These are phyloP conservation scores for Wickerhamomyces alni DNA, from an alignment of 805 yeast species.

Conservation along the genomic window DNA sequence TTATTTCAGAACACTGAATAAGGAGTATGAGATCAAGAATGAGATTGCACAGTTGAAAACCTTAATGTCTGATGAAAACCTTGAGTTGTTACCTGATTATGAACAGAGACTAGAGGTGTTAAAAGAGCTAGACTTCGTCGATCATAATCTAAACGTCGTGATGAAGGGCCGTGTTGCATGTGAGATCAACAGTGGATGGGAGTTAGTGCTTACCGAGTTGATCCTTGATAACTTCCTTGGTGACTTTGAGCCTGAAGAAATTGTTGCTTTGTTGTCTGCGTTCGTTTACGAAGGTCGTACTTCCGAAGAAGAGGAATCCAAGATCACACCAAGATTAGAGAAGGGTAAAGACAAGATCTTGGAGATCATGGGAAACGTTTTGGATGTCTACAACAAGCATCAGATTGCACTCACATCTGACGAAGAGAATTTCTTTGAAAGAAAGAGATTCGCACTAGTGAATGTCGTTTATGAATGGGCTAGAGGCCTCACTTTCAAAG, in stretches of 20 bases:
- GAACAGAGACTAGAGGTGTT: constrained; percentile 82
- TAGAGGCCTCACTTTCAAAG: constrained; percentile 84
- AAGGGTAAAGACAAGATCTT: constrained; percentile 61
- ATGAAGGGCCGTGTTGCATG: constrained; percentile 92
- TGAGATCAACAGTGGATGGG: constrained; percentile 90
- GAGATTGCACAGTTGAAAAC: constrained; percentile 52
- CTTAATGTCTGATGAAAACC: constrained; percentile 76
- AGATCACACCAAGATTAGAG: constrained; percentile 74
- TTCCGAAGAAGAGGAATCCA: constrained; percentile 52
- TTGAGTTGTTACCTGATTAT: constrained; percentile 88
- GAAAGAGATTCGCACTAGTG: constrained; percentile 82
- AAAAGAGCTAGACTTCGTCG: constrained; percentile 74
- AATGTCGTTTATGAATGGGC: constrained; percentile 99
- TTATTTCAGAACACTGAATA: constrained; percentile 40
- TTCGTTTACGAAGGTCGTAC: constrained; percentile 85
- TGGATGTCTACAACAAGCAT: constrained; percentile 54
- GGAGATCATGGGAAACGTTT: constrained; percentile 60
- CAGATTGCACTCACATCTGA: constrained; percentile 77
- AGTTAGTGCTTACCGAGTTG: constrained; percentile 81
- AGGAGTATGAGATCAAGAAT: constrained; percentile 37
- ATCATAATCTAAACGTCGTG: constrained; percentile 65
- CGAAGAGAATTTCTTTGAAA: constrained; percentile 77
- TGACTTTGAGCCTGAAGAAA: constrained; percentile 91
- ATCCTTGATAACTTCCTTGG: constrained; percentile 88
- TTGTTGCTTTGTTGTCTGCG: constrained; percentile 88